Evolutionary conservation across 768 basidiomycete species (phyloP), one percentile per base, ranked within the genome.

Genomic region (Suillus lakei): DNA sequence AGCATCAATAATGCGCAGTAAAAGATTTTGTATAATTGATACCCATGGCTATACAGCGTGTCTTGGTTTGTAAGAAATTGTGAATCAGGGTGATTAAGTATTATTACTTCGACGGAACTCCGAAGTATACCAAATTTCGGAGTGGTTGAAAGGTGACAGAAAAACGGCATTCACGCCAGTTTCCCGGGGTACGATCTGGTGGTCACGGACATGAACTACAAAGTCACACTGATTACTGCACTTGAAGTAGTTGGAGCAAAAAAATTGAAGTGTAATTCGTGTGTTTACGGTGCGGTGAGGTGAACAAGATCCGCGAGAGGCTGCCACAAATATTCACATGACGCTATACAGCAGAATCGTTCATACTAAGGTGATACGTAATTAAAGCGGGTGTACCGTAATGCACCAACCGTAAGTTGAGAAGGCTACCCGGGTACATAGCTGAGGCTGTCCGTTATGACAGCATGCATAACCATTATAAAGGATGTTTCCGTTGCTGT

Each of bases 1-100:
- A 88, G 87, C 66, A 77, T 85, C 62, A 85, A 85, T 68, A 85
- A 86, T 67, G 53, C 32, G 32, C 53, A 54, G 53, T 54, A 54
- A 34, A 32, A 13, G 5, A n/a, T 54, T 34, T 34, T n/a, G 53
- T 30, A 53, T 18, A 5, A 18, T n/a, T 34, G 32, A 34, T n/a
- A 54, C 12, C 21, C 32, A n/a, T 54, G 5, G 32, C 13, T 13
- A n/a, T n/a, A 28, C n/a, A 15, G 21, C 30, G 53, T 21, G 30
- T 54, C 53, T 54, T 21, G 9, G 53, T 32, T 53, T 32, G 10
- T 28, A 53, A 32, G 53, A 53, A 18, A 21, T 53, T 30, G 18
- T 53, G 7, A 21, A 44, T 44, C 43, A 44, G 21, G 21, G 18
- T 15, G 7, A 7, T 16, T 3, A 8, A 16, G 26, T 18, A 18